Evolutionary conservation across 495 filamentous ascomycete species (phyloP), one percentile per base, ranked within the genome.

Genomic region (Daldinia grandis): DNA sequence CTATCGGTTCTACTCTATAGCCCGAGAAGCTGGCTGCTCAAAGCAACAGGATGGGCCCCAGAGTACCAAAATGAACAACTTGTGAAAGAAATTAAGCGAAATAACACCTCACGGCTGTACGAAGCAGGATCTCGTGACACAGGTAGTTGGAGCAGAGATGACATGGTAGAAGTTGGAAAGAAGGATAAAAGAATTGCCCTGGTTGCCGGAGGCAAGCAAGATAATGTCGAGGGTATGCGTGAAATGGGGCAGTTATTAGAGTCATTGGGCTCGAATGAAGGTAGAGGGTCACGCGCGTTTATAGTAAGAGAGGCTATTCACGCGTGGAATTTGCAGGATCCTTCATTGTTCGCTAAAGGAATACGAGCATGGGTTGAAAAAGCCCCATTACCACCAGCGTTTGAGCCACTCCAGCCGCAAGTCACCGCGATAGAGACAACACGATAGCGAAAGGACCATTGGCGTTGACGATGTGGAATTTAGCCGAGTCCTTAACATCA

Each of bases 271-370:
- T 28, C 60, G 24, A 62, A 21, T 14, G 61, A 66, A 4, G 66
- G 70, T 58, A 57, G 58, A 15, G 42, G 68, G 14, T 71, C 71
- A 4, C 33, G 68, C 60, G 78, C 73, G 25, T 70, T 79, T 17
- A 40, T 79, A 44, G 76, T 81, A n/a, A 72, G 42, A 50, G 74
- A 69, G 10, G 76, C 73, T 21, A 66, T 72, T 25, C 78, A 81
- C 68, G 77, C 72, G 17, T 81, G 79, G 78, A 71, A 80, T 68
- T 47, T 80, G 44, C 79, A 81, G 49, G 38, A 73, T 49, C 78
- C 78, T 0, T 17, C 68, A 47, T 27, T 80, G 5, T 81, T 81
- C 64, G 76, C 78, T 10, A 69, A 64, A 37, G 74, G 74, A 12
- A 53, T 80, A 7, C 67, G 51, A 53, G 74, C 76, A 15, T 80